phyloP scores from a whole-genome alignment of 345 rosid genomes.

The Citrus sp. region DNA sequence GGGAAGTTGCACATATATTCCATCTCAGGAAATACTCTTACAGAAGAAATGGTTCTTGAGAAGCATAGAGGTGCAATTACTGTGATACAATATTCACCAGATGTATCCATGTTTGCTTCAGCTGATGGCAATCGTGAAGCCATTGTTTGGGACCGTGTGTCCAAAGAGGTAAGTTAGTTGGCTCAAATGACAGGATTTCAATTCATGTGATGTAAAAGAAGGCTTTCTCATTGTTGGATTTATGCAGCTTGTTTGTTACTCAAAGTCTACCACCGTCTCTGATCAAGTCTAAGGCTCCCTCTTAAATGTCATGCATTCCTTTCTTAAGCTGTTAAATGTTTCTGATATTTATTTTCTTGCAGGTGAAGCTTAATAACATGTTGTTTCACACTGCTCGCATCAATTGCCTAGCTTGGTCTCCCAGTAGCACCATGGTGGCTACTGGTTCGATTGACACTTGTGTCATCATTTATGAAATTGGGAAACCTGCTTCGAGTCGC shows the following conservation, averaged over 20 bases:
- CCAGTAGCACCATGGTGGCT: conserved; percentile 59
- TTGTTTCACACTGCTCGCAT: conserved; percentile 69
- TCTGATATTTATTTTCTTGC: conserved; percentile 5
- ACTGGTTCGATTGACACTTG: conserved; percentile 72
- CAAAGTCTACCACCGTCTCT: neutral
- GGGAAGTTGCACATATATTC: conserved; percentile 72
- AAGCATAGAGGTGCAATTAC: conserved; percentile 68
- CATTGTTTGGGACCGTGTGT: conserved; percentile 61
- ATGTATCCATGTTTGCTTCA: conserved; percentile 72
- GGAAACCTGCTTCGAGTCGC: conserved; percentile 64
- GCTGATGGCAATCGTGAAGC: conserved; percentile 67
- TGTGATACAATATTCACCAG: conserved; percentile 65
- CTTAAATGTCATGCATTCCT: neutral
- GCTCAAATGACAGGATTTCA: neutral
- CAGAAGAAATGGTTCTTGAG: conserved; percentile 60
- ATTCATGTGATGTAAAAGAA: neutral
- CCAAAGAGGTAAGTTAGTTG: conserved; percentile 46
- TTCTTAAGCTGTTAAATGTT: neutral
- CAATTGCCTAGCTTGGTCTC: conserved; percentile 80
- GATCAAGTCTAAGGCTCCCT: neutral
- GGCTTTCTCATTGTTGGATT: neutral
- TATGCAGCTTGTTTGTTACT: neutral
- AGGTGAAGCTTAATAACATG: conserved; percentile 82
- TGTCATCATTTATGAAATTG: conserved; percentile 62
- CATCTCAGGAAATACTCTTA: conserved; percentile 43